A percentile compares a stretch with the other conserved stretches of the same genome.
Conservation (phyloP, 331 rosid genomes). For the Phaseolus coccineus region DNA sequence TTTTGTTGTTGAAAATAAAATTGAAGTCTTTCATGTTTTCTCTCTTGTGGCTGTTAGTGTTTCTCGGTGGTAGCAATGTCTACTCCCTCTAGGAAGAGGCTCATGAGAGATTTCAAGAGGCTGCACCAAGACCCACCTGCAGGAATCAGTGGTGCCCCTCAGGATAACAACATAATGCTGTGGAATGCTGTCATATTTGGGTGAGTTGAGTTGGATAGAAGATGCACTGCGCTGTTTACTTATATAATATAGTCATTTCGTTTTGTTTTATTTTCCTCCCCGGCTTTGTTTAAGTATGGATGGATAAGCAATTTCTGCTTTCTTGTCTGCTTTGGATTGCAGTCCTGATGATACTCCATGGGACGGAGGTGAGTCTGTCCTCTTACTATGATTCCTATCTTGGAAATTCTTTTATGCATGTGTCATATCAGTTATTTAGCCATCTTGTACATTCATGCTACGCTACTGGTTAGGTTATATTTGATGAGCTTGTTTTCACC, state of each 20-base stretch:
- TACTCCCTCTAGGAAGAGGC: conserved; percentile 93
- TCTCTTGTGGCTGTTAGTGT: conserved; percentile 27
- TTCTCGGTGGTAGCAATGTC: conserved; percentile 71
- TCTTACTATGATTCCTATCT: conserved; percentile 25
- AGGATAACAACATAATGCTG: conserved; percentile 93
- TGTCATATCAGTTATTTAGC: conserved; percentile 32
- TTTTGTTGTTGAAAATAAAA: neutral
- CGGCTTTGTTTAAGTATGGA: conserved; percentile 47
- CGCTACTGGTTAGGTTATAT: conserved; percentile 19
- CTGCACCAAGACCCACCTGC: conserved; percentile 97
- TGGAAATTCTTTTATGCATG: neutral
- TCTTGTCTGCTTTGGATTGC: conserved; percentile 74
- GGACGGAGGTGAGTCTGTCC: conserved; percentile 93
- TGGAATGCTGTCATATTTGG: conserved; percentile 99
- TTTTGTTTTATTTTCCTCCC: conserved; percentile 38
- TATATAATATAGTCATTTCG: conserved; percentile 31
- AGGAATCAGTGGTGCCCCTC: conserved; percentile 96
- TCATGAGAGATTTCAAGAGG: conserved; percentile 98
- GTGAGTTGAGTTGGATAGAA: conserved; percentile 56
- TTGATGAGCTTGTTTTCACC: conserved; percentile 10
- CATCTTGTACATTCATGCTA: neutral
- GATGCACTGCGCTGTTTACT: conserved; percentile 13
- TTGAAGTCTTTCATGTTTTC: neutral
- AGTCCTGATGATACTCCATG: conserved; percentile 99
- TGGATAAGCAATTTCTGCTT: conserved; percentile 64